A percentile compares a stretch with the other conserved stretches of the same genome.
These are phyloP conservation scores for Crithidia thermophila DNA, from an alignment of 208 protist genomes.

Conservation along the genomic window DNA sequence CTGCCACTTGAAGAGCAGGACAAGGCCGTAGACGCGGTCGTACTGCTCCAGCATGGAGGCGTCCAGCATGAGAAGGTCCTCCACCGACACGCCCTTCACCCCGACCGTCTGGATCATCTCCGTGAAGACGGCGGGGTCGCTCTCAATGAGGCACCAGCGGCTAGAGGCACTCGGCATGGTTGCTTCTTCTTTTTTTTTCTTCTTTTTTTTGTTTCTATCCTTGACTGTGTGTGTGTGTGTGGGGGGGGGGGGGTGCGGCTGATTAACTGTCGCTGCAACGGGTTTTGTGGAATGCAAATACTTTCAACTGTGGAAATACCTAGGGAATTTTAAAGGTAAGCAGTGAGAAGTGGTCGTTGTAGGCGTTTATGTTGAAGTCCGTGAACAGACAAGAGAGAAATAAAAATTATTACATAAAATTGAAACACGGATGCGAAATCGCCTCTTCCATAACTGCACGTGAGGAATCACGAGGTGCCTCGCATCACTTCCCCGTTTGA, in stretches of 20 bases:
- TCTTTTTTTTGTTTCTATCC: no score
- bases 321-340: no score
- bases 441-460: no score
- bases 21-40: constrained; percentile 93
- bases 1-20: constrained; percentile 98
- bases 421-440: background rate
- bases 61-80: constrained; percentile 96
- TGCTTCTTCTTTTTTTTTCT: no score
- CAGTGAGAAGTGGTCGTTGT: no score
- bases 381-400: no score
- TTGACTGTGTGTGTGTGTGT: background rate
- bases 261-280: no score
- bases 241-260: background rate
- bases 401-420: background rate
- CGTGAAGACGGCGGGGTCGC: constrained; percentile 97
- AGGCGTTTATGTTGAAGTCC: no score
- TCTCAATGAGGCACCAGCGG: constrained; percentile 97
- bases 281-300: no score
- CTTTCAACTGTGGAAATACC: no score
- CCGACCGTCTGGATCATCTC: constrained; percentile 96
- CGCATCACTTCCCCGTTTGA: no score
- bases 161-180: constrained; percentile 21
- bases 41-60: constrained; percentile 45
- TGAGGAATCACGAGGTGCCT: no score
- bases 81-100: constrained; percentile 95